A percentile compares a stretch with the other conserved stretches of the same genome.
These are phyloP conservation scores for Candida ascalaphidarum DNA, from an alignment of 805 yeast species.

Conservation along the genomic window DNA sequence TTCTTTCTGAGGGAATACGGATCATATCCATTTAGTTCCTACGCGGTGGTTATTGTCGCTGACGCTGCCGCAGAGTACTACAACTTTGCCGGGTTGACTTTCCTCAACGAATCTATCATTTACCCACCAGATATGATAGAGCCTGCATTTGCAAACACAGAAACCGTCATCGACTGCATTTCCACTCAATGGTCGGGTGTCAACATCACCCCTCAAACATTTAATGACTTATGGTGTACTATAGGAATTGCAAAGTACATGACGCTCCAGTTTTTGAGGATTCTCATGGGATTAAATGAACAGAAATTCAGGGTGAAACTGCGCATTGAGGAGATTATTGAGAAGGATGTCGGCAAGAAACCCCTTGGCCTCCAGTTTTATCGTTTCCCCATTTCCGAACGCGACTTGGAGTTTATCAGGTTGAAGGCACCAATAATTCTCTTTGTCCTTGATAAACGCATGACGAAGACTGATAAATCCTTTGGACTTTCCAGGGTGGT, in stretches of 20 bases:
- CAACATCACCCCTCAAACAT: constrained; percentile 71
- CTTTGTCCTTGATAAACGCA: constrained; percentile 76
- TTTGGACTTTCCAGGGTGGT: constrained; percentile 87
- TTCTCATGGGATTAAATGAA: constrained; percentile 78
- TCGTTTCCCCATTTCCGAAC: constrained; percentile 51
- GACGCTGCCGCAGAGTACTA: constrained; percentile 39
- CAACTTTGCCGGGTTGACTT: constrained; percentile 68
- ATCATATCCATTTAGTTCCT: constrained; percentile 84
- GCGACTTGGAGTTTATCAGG: constrained; percentile 59
- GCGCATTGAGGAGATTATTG: constrained; percentile 58
- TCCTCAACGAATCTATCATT: constrained; percentile 51
- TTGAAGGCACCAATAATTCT: constrained; percentile 83
- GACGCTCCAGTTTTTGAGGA: constrained; percentile 62
- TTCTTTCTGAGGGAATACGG: constrained; percentile 84
- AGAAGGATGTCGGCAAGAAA: constrained; percentile 66
- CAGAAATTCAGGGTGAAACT: constrained; percentile 62
- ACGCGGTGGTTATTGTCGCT: constrained; percentile 65
- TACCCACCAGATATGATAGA: constrained; percentile 74
- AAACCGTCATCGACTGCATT: constrained; percentile 55
- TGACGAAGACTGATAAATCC: constrained; percentile 94
- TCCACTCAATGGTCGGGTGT: constrained; percentile 93
- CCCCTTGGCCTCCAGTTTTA: constrained; percentile 73
- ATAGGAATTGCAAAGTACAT: constrained; percentile 79
- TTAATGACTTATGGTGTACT: constrained; percentile 84
- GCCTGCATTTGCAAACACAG: constrained; percentile 65